Conservation (phyloP, 2,329 filamentous ascomycete genomes). For the Rosellinia necatrix region DNA sequence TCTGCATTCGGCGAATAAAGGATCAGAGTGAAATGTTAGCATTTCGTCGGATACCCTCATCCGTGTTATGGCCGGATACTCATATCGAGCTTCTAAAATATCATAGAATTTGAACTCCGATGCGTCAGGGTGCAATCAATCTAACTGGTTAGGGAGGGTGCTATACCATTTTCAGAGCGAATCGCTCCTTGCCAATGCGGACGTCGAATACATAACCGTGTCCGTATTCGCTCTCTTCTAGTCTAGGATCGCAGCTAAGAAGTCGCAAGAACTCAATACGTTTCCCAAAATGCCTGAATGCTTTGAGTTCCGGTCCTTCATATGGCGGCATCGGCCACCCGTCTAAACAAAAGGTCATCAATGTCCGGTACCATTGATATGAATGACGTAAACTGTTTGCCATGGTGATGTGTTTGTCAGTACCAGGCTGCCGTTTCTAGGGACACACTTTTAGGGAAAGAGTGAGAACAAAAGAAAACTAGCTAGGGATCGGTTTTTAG, state of each 20-base stretch:
- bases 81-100: background rate
- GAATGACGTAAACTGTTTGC: too few relatives aligned
- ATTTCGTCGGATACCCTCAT: background rate
- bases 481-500: too few relatives aligned
- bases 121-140: background rate
- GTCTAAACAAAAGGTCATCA: background rate
- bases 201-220: constrained; percentile 9
- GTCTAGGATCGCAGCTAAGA: constrained; percentile 8
- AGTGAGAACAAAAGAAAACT: too few relatives aligned
- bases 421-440: too few relatives aligned
- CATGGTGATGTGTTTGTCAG: too few relatives aligned
- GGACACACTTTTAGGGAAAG: too few relatives aligned
- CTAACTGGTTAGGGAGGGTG: background rate
- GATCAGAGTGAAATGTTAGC: constrained; percentile 9
- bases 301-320: constrained; percentile 10
- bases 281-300: background rate
- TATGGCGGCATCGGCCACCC: constrained; percentile 1
- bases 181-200: constrained; percentile 3
- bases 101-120: constrained; percentile 13
- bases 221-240: background rate
- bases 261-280: constrained; percentile 6
- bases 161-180: constrained; percentile 9
- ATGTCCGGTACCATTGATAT: background rate
- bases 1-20: constrained; percentile 16
- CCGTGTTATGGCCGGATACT: background rate